Base-by-base conservation (phyloP, 352 stramenopile genomes). In the Globisporangium polare region DNA sequence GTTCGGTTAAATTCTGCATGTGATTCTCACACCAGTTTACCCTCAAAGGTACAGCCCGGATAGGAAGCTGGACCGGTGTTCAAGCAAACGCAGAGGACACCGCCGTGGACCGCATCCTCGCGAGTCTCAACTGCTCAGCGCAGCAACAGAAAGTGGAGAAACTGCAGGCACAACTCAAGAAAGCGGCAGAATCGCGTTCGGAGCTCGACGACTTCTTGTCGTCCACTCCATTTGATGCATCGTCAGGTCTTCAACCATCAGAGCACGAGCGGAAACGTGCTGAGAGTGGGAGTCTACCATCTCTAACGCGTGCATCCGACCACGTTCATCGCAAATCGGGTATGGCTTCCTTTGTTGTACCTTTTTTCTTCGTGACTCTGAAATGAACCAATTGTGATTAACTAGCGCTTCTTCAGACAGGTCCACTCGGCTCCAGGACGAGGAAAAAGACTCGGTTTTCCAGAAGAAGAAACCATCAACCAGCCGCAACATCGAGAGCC, bases 121-220 rank as follows among this genome's bases (percentile, higher is more conserved):
- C 57, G 18, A 27, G 42, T n/a, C 49, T 69, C 58, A 53, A 69
- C 42, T 66, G 57, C 13, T 24, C 47, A 13, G 65, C 75, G 35
- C 74, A 83, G 37, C 67, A 75, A 60, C 67, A 66, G 24, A 73
- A 67, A 17, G 63, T 83, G n/a, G 72, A 73, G 27, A 66, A 46
- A 39, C 61, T 78, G 13, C 65, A 78, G 56, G 59, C 26, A 20
- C 69, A 83, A 22, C 63, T 83, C 2, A 45, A 67, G 27, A 51
- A 71, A 69, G 62, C 72, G n/a, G 47, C 66, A 24, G 67, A 75
- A 0, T 66, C 62, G 57, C 63, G 33, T 22, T 63, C 60, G 26
- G 60, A 70, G 27, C 53, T 79, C 2, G 66, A 75, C 33, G 66
- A 75, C 37, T 58, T 68, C 26, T 39, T 66, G 5, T 50, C 61